Conservation (phyloP, 495 filamentous ascomycete species). For the Talaromyces borbonicus region DNA sequence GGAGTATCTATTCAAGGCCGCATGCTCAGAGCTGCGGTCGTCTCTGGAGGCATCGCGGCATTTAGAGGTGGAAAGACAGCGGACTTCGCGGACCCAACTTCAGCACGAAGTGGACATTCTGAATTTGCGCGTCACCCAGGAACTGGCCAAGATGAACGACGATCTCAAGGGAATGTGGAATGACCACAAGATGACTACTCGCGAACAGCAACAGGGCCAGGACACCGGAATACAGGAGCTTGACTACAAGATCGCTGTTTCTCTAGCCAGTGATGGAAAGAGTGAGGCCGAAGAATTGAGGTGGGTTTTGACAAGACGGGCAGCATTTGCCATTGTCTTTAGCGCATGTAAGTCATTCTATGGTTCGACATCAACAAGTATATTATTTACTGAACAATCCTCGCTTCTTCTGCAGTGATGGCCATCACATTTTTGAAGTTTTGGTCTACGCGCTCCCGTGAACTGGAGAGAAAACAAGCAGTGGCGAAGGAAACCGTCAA, state of each 20-base stretch:
- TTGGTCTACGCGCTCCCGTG: slow-evolving; percentile 24
- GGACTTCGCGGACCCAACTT: slow-evolving; percentile 70
- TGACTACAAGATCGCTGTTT: slow-evolving; percentile 87
- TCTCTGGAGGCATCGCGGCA: slow-evolving; percentile 52
- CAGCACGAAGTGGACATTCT: slow-evolving; percentile 93
- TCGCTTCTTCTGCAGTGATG: slow-evolving; percentile 24
- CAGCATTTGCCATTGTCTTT: slow-evolving; percentile 63
- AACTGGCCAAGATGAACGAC: slow-evolving; percentile 70
- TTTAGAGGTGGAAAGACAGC: slow-evolving; percentile 53
- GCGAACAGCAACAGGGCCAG: slow-evolving; percentile 72
- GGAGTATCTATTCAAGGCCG: slow-evolving; percentile 86
- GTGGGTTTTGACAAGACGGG: slow-evolving; percentile 82
- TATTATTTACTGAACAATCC: slow-evolving; percentile 17
- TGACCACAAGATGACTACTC: slow-evolving; percentile 85
- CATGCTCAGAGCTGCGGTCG: slow-evolving; percentile 82
- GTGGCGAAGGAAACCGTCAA: slow-evolving; percentile 17
- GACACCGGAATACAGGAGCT: slow-evolving; percentile 82
- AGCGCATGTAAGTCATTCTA: slow-evolving; percentile 26
- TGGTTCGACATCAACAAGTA: background rate
- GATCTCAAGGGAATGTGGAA: slow-evolving; percentile 93
- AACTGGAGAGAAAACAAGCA: slow-evolving; percentile 18
- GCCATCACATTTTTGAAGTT: slow-evolving; percentile 38
- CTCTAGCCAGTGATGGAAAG: slow-evolving; percentile 73
- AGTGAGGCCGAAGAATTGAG: slow-evolving; percentile 84
- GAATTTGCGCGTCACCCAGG: slow-evolving; percentile 70